phyloP scores from a whole-genome alignment of 2,329 filamentous ascomycete species.

The Aspergillus hiratsukae region DNA sequence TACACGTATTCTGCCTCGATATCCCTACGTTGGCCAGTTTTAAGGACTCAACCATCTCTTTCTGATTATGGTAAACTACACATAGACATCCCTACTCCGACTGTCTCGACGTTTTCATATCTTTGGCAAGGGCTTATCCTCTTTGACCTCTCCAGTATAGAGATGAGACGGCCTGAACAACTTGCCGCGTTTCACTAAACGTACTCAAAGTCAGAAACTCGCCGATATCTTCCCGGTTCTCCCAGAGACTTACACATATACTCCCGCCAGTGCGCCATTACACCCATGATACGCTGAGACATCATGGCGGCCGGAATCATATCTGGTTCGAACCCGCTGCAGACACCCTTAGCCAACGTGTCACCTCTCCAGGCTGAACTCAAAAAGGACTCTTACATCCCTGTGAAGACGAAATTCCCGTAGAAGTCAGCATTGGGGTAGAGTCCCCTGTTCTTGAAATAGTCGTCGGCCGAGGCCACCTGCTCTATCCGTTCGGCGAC shows the following conservation, averaged over 20 bases:
- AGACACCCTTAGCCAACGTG: background rate
- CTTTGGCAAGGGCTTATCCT: constrained; percentile 5
- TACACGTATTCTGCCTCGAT: background rate
- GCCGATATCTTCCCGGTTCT: constrained; percentile 6
- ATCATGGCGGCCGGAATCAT: constrained; percentile 29
- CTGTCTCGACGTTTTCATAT: constrained; percentile 7
- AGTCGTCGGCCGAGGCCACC: constrained; percentile 22
- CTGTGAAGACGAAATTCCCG: constrained; percentile 41
- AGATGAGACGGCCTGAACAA: constrained; percentile 27
- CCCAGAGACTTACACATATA: constrained; percentile 22
- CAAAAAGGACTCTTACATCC: constrained; percentile 27
- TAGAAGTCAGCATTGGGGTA: constrained; percentile 46
- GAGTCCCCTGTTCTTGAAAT: constrained; percentile 26
- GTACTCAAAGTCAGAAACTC: constrained; percentile 9
- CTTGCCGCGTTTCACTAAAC: constrained; percentile 23
- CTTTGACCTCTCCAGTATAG: constrained; percentile 18
- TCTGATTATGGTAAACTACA: background rate
- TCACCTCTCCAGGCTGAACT: background rate
- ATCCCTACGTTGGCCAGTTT: no score
- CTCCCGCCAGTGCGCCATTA: constrained; percentile 34
- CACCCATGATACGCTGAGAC: constrained; percentile 26
- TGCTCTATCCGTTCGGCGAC: constrained; percentile 25
- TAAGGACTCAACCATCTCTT: background rate
- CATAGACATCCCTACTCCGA: background rate
- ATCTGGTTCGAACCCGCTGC: constrained; percentile 27